Base-by-base conservation (phyloP, 1,139 yeast species). In the Nematodospora anomalae region DNA sequence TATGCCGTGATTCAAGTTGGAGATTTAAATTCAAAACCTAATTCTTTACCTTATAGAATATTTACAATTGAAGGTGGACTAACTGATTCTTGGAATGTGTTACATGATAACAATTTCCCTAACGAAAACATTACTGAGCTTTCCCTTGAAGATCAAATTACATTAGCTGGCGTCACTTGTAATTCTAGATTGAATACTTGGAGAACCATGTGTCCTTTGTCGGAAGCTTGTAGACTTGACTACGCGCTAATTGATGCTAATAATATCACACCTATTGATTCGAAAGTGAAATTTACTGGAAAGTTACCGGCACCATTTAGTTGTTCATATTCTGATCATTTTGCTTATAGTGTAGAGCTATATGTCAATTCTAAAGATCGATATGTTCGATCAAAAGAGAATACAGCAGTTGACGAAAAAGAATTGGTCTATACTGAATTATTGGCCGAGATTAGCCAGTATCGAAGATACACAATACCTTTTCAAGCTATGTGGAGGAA, bases 1-100 rank as follows among this genome's bases (percentile, higher is more conserved):
- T 84, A 86, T 58, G 83, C 90, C 1, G 92, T 87, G 0, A 74
- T 94, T 31, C 81, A 88, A 36, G 96, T 90, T 18, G 99, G 98
- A 2, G 98, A 92, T 60, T 71, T 92, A 55, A 92, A 92, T 58
- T 85, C 95, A 3, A 71, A 80, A 42, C 97, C 97, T 0, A 94
- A 85, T 0, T 81, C 95, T 4, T 68, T 92, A 40, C 95, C 95
- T 0, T 82, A 87, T 55, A 75, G 78, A 41, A 71, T 92, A 32
- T 73, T 92, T 43, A 82, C 90, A 6, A 55, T 68, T 23, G 83
- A 82, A 42, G 88, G 90, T 0, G 80, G 80, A 1, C 64, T 92
- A 26, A 62, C 67, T 2, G 98, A 92, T 52, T 83, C 95, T 20
- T 92, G 97, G 97, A 83, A 82, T 40, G 71, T 76, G 25, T 60